phyloP scores from a whole-genome alignment of 441 rosid species.

The Pelargonium cotyledonis region DNA sequence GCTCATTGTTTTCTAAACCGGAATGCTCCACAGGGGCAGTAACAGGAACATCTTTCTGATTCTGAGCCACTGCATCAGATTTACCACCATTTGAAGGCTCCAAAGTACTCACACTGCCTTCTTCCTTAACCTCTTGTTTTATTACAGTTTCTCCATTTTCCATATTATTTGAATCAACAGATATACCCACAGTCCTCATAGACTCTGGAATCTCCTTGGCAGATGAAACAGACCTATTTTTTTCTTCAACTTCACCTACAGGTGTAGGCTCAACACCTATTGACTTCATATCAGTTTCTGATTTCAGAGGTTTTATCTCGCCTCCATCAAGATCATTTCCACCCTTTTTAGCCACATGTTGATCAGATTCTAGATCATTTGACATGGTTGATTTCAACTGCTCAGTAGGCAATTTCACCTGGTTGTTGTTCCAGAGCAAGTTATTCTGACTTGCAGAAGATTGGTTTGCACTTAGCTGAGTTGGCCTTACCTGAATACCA shows the following conservation, averaged over 20 bases:
- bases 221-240: conserved; percentile 15
- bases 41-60: conserved; percentile 26
- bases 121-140: conserved; percentile 34
- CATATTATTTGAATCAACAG: conserved; percentile 13
- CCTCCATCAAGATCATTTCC: conserved; percentile 21
- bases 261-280: conserved; percentile 23
- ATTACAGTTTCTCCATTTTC: conserved; percentile 26
- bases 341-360: conserved; percentile 27
- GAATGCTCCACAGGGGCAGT: conserved; percentile 20
- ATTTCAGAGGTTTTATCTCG: conserved; percentile 29
- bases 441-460: conserved; percentile 27
- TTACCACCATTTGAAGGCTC: conserved; percentile 17
- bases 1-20: conserved; percentile 26
- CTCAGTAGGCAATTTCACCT: conserved; percentile 22
- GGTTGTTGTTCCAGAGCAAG: conserved; percentile 28
- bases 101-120: conserved; percentile 19
- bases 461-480: conserved; percentile 32
- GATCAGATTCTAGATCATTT: conserved; percentile 23
- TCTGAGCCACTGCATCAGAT: conserved; percentile 15
- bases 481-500: conserved; percentile 27
- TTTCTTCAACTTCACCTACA: conserved; percentile 24
- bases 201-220: conserved; percentile 25
- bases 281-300: conserved; percentile 31
- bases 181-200: conserved; percentile 7
- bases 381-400: conserved; percentile 24